Evolutionary conservation across 2,329 filamentous ascomycete species (phyloP), one percentile per base, ranked within the genome.

Genomic region (Exserohilum rostratum): DNA sequence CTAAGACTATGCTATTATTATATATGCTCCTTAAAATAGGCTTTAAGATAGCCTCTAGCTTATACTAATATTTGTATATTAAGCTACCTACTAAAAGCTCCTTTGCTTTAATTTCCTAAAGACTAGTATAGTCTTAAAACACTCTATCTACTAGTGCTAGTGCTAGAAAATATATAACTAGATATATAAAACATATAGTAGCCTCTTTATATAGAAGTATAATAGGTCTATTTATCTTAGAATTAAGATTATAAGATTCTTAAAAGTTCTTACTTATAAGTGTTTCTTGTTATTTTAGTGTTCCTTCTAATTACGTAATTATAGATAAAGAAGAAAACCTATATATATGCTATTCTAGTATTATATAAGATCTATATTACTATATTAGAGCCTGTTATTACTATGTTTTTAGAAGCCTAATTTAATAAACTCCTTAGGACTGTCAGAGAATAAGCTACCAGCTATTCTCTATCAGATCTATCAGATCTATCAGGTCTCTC

Each of bases 401-500:
- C 34, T 50, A 12, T 47, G 20, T 12, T 38, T 39, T 43, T 33
- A 52, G 15, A 27, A 31, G 3, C 12, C 37, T 13, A 33, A 56
- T 40, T 56, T 35, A 27, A 52, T 52, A 20, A 48, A 17, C 12
- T 56, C 53, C 4, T 48, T 44, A 4, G n/a, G n/a, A n/a, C n/a
- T n/a, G n/a, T n/a, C n/a, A n/a, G n/a, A n/a, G n/a, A n/a, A n/a
- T n/a, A n/a, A n/a, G n/a, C n/a, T n/a, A n/a, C n/a, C n/a, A n/a
- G n/a, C n/a, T n/a, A n/a, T n/a, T n/a, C n/a, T n/a, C n/a, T n/a
- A n/a, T n/a, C n/a, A n/a, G n/a, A n/a, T n/a, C n/a, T n/a, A n/a
- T n/a, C n/a, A n/a, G n/a, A n/a, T n/a, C n/a, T n/a, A n/a, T n/a
- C n/a, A n/a, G n/a, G n/a, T n/a, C n/a, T n/a, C n/a, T n/a, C n/a